Base-by-base conservation (phyloP, 352 stramenopile species). In the Globisporangium heterothallicum region DNA sequence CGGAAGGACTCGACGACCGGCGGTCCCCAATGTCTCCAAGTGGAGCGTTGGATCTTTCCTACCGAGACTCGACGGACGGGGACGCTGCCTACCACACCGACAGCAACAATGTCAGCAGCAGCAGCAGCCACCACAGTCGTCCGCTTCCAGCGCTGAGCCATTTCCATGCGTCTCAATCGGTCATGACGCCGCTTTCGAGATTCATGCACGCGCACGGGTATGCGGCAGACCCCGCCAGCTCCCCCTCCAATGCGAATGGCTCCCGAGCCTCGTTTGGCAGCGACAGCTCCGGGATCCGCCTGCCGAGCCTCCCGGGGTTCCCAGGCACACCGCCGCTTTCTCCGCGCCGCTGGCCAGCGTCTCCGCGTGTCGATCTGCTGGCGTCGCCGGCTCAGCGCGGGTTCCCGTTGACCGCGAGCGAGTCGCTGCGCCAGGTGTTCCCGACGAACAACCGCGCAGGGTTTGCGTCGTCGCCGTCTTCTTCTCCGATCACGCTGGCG, bases 201-300 rank as follows among this genome's bases (percentile, higher is more conserved):
- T 89, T 89, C 56, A 84, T 84, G 50, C 71, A 84, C 38, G 65
- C 65, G 30, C 70, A 86, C 12, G 78, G 75, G 21, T 84, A 78
- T 56, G 79, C 77, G 48, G 72, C 67, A 47, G 76, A 79, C 51
- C 50, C 14, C 18, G 43, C 36, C 24, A 30, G 34, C 44, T 67
- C 42, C 53, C 27, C 52, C 61, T 68, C 51, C 22, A 44, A 42
- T n/a, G 19, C 22, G 18, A 64, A 72, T 5, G n/a, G n/a, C n/a
- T 72, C 53, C 19, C 56, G 63, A 8, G 13, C 36, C 26, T 40
- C 57, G 25, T 26, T 36, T 32, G 19, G 40, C 19, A 53, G 21
- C 29, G 48, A n/a, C n/a, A n/a, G n/a, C 27, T 49, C 53, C 35
- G 29, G 44, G 38, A 60, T 85, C n/a, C 74, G 75, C 0, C 59